Evolutionary conservation across 306 rosid genomes (phyloP).

Genomic region (Quercus agrifolia): DNA sequence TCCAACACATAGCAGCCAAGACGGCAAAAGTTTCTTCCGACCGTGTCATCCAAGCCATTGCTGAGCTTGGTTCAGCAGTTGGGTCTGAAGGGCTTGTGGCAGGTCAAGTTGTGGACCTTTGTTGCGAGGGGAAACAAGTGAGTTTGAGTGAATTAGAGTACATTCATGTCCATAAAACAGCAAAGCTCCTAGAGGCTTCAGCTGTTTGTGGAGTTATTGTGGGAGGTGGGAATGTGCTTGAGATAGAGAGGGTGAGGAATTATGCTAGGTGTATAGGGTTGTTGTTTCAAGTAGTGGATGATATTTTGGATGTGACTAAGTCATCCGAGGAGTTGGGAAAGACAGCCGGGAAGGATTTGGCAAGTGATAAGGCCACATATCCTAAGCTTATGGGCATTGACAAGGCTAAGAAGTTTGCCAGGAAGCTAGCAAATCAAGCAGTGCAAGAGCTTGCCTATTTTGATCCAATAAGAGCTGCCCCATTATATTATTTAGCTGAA

Average conservation of each 20-base stretch:
- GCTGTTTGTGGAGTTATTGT: constrained; percentile 33
- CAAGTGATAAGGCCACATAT: constrained; percentile 28
- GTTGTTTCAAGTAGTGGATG: constrained; percentile 41
- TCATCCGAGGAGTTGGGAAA: constrained; percentile 31
- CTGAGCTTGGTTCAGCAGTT: constrained; percentile 29
- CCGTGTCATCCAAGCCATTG: constrained; percentile 19
- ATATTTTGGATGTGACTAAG: constrained; percentile 35
- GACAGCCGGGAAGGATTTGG: constrained; percentile 36
- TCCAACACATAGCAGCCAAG: constrained; percentile 22
- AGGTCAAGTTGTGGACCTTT: constrained; percentile 33
- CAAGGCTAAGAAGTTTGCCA: constrained; percentile 18
- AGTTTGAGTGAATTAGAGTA: constrained; percentile 25
- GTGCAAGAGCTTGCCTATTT: constrained; percentile 18
- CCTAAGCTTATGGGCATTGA: constrained; percentile 36
- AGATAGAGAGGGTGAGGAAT: constrained; percentile 28
- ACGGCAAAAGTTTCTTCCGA: constrained; percentile 3
- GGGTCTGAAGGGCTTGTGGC: constrained; percentile 36
- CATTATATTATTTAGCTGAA: constrained; percentile 20
- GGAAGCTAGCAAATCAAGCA: constrained; percentile 8
- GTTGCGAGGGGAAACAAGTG: constrained; percentile 19
- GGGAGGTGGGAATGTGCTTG: constrained; percentile 29
- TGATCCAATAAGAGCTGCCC: constrained; percentile 21
- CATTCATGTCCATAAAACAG: constrained; percentile 36
- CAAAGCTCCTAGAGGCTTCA: constrained; percentile 27
- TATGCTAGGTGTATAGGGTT: constrained; percentile 32